phyloP scores from a whole-genome alignment of 2,329 filamentous ascomycete species.

The Neonectria faginata region DNA sequence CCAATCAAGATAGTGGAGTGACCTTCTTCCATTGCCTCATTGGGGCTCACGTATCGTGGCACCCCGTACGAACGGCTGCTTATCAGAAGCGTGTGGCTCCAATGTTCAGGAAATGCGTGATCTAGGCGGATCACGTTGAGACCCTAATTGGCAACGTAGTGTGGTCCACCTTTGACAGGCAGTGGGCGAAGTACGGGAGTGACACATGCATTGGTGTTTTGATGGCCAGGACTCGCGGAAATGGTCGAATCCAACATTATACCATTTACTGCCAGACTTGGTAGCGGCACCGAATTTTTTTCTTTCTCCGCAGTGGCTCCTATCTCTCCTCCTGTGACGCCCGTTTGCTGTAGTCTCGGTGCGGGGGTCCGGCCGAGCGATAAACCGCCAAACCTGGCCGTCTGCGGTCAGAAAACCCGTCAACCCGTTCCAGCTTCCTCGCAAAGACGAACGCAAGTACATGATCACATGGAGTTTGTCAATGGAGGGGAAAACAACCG shows the following conservation, averaged over 20 bases:
- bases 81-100: background rate
- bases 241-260: conserved; percentile 1
- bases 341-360: conserved; percentile 11
- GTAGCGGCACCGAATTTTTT: background rate
- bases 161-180: background rate
- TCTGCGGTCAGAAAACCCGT: background rate
- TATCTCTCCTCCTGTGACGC: conserved; percentile 4
- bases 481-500: background rate
- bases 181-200: background rate
- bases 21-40: too few species aligned
- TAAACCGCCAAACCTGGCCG: background rate
- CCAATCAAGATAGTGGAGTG: too few species aligned
- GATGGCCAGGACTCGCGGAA: background rate
- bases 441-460: background rate
- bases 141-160: conserved; percentile 4
- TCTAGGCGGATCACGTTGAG: background rate
- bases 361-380: conserved; percentile 18
- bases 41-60: too few species aligned
- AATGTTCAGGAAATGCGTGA: too few species aligned
- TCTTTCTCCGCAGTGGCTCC: background rate
- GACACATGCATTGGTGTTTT: background rate
- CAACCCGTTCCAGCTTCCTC: background rate
- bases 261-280: background rate
- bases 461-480: background rate
- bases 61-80: too few species aligned